Evolutionary conservation across 78 protist species (phyloP).

Genomic region (Tieghemostelium lacteum): DNA sequence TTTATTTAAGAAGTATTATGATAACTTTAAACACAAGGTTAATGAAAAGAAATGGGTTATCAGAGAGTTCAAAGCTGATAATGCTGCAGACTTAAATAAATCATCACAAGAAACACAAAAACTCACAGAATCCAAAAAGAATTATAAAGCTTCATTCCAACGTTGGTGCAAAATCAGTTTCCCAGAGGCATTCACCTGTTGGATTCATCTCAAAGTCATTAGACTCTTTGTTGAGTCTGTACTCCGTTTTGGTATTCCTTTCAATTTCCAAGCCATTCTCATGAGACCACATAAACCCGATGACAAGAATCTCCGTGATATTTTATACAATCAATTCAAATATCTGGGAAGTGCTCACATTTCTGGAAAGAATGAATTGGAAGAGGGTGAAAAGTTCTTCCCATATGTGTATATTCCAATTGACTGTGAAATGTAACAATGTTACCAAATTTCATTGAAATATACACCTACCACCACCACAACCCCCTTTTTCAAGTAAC

Average conservation of each 20-base stretch:
- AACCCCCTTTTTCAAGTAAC: too few species aligned
- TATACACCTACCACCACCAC: not conserved
- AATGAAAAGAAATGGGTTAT: slow-evolving; percentile 76
- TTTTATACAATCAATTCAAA: slow-evolving; percentile 50
- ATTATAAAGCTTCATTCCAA: slow-evolving; percentile 49
- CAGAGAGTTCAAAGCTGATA: slow-evolving; percentile 49
- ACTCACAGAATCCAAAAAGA: slow-evolving; percentile 72
- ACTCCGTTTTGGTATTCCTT: slow-evolving; percentile 93
- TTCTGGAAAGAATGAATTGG: slow-evolving; percentile 46
- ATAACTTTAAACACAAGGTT: slow-evolving; percentile 82
- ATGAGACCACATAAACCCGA: slow-evolving; percentile 53
- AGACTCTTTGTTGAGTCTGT: slow-evolving; percentile 91
- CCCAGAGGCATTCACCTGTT: slow-evolving; percentile 86
- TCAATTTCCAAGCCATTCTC: slow-evolving; percentile 86
- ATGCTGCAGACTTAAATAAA: not conserved
- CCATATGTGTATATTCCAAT: slow-evolving; percentile 71
- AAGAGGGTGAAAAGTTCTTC: slow-evolving; percentile 41
- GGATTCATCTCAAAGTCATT: slow-evolving; percentile 92
- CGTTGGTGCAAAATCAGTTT: slow-evolving; percentile 92
- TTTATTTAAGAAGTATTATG: slow-evolving; percentile 76
- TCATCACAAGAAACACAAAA: slow-evolving; percentile 53
- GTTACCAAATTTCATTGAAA: not conserved
- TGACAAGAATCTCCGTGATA: slow-evolving; percentile 55
- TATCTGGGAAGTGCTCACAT: slow-evolving; percentile 65
- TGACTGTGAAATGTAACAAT: slow-evolving; percentile 47